These are phyloP conservation scores for Yarrowia sp. DNA, from an alignment of 805 yeast species.

Conservation along the genomic window DNA sequence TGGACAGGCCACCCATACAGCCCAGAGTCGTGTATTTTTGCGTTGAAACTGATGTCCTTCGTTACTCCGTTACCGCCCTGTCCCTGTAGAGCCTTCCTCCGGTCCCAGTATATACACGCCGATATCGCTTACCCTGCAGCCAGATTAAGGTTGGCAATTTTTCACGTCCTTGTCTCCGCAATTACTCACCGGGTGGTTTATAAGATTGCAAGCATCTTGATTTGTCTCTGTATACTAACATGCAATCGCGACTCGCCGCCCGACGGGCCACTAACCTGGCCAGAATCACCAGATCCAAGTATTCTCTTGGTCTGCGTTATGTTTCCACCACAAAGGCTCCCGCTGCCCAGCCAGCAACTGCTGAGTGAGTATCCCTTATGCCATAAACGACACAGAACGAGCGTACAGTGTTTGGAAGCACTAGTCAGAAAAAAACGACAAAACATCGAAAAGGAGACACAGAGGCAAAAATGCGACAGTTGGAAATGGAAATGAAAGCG, in stretches of 20 bases:
- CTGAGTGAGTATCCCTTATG: constrained; percentile 6
- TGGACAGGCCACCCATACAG: no score
- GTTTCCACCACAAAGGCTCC: constrained; percentile 10
- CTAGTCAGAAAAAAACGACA: background rate
- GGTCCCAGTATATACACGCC: background rate
- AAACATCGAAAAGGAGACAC: no score
- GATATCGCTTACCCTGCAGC: constrained; percentile 26
- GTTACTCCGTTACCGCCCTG: background rate
- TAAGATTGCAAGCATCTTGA: constrained; percentile 21
- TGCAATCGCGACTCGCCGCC: constrained; percentile 25
- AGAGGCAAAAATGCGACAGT: background rate
- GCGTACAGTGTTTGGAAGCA: background rate
- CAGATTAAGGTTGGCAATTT: constrained; percentile 19
- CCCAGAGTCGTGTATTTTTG: background rate
- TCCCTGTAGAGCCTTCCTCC: background rate
- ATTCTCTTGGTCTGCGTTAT: constrained; percentile 22
- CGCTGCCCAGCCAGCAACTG: constrained; percentile 20
- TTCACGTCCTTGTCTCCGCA: constrained; percentile 25
- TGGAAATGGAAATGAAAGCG: background rate
- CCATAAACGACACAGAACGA: background rate
- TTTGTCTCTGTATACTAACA: constrained; percentile 23
- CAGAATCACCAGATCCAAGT: constrained; percentile 25
- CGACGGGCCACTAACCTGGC: constrained; percentile 24
- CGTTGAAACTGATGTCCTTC: no score
- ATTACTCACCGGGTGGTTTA: constrained; percentile 22